phyloP scores from a whole-genome alignment of 371 early-diverging fungal species.

The Encephalitozoon romaleae region DNA sequence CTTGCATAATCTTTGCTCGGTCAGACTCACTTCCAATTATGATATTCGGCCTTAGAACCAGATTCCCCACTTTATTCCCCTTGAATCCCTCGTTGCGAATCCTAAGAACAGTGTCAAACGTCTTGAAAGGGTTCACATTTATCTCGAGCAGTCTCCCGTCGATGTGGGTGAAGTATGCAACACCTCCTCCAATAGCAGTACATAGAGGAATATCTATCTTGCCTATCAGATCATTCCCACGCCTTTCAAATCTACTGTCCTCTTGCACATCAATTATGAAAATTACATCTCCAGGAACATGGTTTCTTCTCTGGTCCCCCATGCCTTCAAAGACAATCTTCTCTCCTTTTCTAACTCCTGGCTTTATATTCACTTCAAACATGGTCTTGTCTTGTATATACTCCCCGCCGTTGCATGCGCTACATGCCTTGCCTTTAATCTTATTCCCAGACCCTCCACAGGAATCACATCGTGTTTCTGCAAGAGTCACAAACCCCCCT shows the following conservation, averaged over 20 bases:
- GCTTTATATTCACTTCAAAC: slow-evolving; percentile 46
- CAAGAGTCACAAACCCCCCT: slow-evolving; percentile 37
- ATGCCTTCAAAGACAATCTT: slow-evolving; percentile 30
- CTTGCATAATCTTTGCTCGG: slow-evolving; percentile 13
- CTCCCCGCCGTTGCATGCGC: slow-evolving; percentile 50
- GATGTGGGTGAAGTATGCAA: slow-evolving; percentile 33
- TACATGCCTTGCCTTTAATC: slow-evolving; percentile 49
- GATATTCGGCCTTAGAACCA: slow-evolving; percentile 34
- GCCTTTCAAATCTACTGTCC: slow-evolving; percentile 38
- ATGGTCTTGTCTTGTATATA: slow-evolving; percentile 15
- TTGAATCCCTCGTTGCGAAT: slow-evolving; percentile 44
- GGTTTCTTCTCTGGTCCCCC: slow-evolving; percentile 51
- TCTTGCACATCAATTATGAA: slow-evolving; percentile 41
- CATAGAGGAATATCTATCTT: slow-evolving; percentile 38
- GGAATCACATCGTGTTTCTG: slow-evolving; percentile 42
- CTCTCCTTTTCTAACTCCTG: slow-evolving; percentile 46
- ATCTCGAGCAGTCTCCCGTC: slow-evolving; percentile 42
- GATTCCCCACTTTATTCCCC: background rate
- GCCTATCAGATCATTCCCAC: slow-evolving; percentile 30
- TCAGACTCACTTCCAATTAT: slow-evolving; percentile 27
- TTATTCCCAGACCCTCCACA: slow-evolving; percentile 48
- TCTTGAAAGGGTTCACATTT: slow-evolving; percentile 12
- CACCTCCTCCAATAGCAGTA: slow-evolving; percentile 42
- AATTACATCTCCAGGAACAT: slow-evolving; percentile 52
- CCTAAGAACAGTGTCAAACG: slow-evolving; percentile 34